Evolutionary conservation across 768 basidiomycete genomes (phyloP).

Genomic region (Cyathus striatus): DNA sequence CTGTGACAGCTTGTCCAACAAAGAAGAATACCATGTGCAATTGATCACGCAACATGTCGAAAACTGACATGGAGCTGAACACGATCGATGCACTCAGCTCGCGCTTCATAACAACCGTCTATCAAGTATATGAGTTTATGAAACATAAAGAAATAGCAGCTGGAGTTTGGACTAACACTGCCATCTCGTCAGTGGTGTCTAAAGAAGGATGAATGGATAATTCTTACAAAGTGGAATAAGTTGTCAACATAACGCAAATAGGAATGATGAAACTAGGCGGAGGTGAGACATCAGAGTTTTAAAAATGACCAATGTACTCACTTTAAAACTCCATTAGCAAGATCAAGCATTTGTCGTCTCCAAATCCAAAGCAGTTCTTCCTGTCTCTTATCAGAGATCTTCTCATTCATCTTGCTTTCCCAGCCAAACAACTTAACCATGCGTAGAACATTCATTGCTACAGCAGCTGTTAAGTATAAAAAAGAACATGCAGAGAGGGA

Average conservation of each 20-base stretch:
- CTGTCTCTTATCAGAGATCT: conserved; percentile 55
- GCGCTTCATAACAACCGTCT: conserved; percentile 35
- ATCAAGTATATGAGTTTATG: too few relatives aligned
- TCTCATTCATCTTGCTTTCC: conserved; percentile 51
- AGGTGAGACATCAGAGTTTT: neutral
- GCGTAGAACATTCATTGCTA: conserved; percentile 53
- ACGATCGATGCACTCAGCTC: conserved; percentile 37
- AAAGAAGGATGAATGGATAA: conserved; percentile 16
- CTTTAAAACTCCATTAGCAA: conserved; percentile 48
- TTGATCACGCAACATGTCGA: conserved; percentile 55
- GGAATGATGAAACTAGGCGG: conserved; percentile 50
- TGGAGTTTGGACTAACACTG: conserved; percentile 1
- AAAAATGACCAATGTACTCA: conserved; percentile 17
- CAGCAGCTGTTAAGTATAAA: too few relatives aligned
- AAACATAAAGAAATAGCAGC: too few relatives aligned
- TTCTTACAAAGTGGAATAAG: conserved; percentile 48
- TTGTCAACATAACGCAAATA: conserved; percentile 58
- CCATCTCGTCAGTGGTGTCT: neutral
- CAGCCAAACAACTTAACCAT: conserved; percentile 74
- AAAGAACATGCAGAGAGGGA: conserved; percentile 6
- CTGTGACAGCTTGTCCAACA: conserved; percentile 17
- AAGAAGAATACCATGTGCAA: conserved; percentile 29
- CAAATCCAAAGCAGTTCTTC: conserved; percentile 54
- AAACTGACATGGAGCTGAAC: conserved; percentile 54
- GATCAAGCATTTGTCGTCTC: conserved; percentile 44